Evolutionary conservation across 2,329 filamentous ascomycete genomes (phyloP).

Genomic region (Neopestalotiopsis sp.): DNA sequence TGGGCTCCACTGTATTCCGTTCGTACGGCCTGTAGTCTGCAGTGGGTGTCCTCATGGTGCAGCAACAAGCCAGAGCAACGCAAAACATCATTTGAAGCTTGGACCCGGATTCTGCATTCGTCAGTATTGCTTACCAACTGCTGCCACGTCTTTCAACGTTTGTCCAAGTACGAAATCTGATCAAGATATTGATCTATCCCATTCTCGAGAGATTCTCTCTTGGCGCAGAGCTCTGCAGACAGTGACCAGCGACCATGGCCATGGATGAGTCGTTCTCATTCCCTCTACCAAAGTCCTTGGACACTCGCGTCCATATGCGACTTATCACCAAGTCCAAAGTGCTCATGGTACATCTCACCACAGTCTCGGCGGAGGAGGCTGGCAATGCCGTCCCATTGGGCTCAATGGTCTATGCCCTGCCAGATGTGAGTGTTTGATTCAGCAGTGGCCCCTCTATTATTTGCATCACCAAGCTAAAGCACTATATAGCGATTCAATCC

Average conservation of each 20-base stretch:
- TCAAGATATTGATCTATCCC: no score
- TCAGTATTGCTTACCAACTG: not conserved
- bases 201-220: no score
- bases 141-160: not conserved
- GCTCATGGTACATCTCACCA: slow-evolving; percentile 66
- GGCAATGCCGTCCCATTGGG: slow-evolving; percentile 67
- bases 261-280: slow-evolving; percentile 57
- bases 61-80: not conserved
- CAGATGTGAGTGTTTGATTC: slow-evolving; percentile 67
- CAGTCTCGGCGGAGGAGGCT: slow-evolving; percentile 58
- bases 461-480: not conserved
- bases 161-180: no score
- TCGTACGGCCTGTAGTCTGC: not conserved
- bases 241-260: not conserved
- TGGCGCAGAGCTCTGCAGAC: no score
- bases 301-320: slow-evolving; percentile 66
- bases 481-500: slow-evolving; percentile 53
- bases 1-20: not conserved
- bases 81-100: not conserved
- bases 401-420: slow-evolving; percentile 92
- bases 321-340: slow-evolving; percentile 64
- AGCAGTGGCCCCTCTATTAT: slow-evolving; percentile 16
- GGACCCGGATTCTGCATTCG: not conserved
- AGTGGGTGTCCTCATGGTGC: not conserved
- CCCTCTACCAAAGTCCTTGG: slow-evolving; percentile 63